Conservation (phyloP, 1,284 basidiomycete genomes). For the Irpex rosettiformis region DNA sequence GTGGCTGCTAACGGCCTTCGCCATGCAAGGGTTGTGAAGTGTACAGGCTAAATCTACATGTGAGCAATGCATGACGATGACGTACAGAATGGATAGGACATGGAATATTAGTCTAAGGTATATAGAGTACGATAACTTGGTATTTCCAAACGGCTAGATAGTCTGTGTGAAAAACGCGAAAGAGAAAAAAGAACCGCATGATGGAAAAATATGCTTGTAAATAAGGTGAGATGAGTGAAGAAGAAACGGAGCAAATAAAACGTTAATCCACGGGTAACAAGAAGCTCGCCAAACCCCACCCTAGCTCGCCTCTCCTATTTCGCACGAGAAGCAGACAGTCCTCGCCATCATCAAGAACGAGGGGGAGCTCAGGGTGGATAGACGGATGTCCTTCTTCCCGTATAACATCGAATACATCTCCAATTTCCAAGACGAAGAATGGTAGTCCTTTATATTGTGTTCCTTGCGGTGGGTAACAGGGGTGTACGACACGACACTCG, state of each 20-base stretch:
- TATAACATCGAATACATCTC: slow-evolving; percentile 62
- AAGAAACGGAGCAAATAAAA: slow-evolving; percentile 1
- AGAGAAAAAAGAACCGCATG: neutral
- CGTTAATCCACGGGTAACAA: slow-evolving; percentile 51
- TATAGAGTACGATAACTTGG: neutral
- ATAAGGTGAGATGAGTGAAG: neutral
- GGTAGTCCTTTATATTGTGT: slow-evolving; percentile 70
- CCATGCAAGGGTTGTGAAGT: neutral
- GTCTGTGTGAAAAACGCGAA: neutral
- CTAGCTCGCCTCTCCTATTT: slow-evolving; percentile 50
- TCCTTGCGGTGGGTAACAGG: slow-evolving; percentile 57
- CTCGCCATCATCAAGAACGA: slow-evolving; percentile 76
- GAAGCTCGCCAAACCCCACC: slow-evolving; percentile 79
- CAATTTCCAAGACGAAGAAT: slow-evolving; percentile 63
- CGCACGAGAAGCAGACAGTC: slow-evolving; percentile 69
- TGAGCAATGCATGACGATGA: neutral
- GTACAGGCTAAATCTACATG: neutral
- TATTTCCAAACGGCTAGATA: neutral
- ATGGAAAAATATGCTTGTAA: neutral
- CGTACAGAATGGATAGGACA: neutral
- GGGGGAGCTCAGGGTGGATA: slow-evolving; percentile 61
- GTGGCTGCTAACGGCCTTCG: neutral
- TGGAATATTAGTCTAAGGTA: neutral
- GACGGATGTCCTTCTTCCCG: slow-evolving; percentile 75
- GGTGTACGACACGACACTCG: slow-evolving; percentile 60